phyloP scores from a whole-genome alignment of 257 asterid genomes.

The Lycium barbarum region DNA sequence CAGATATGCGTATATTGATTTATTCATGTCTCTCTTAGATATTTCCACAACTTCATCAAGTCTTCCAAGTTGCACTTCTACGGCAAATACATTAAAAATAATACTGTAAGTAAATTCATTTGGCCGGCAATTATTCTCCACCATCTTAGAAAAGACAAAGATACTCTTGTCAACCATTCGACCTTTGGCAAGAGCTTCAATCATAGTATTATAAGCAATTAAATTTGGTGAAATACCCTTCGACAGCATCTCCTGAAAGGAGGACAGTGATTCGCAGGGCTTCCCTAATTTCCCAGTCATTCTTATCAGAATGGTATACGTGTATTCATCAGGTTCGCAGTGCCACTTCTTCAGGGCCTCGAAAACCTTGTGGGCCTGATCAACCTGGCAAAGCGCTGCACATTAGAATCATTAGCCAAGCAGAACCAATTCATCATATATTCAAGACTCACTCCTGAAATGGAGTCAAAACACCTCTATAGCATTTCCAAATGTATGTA shows the following conservation, averaged over 20 bases:
- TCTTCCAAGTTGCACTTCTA: constrained; percentile 79
- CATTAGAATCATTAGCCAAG: constrained; percentile 64
- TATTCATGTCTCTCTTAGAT: constrained; percentile 80
- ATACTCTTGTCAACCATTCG: constrained; percentile 67
- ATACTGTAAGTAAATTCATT: constrained; percentile 86
- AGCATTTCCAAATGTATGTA: constrained; percentile 9
- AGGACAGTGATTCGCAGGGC: constrained; percentile 63
- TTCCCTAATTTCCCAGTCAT: constrained; percentile 79
- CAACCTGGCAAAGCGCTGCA: constrained; percentile 81
- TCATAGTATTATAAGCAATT: constrained; percentile 84
- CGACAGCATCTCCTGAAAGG: constrained; percentile 80
- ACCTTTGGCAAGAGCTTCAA: constrained; percentile 74
- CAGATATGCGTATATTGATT: constrained; percentile 80
- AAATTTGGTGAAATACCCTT: constrained; percentile 75
- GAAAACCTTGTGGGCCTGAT: constrained; percentile 64
- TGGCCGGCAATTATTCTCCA: constrained; percentile 82
- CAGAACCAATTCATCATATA: constrained; percentile 28
- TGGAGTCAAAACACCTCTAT: constrained; percentile 2
- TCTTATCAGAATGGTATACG: constrained; percentile 82
- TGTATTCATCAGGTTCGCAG: constrained; percentile 82
- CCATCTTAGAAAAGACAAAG: constrained; percentile 81
- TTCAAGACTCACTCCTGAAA: background rate
- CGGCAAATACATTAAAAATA: constrained; percentile 66
- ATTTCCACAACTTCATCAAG: constrained; percentile 81
- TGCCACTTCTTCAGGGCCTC: constrained; percentile 83